Evolutionary conservation across 768 basidiomycete species (phyloP), one percentile per base, ranked within the genome.

Genomic region (Kockovaella imperatae): DNA sequence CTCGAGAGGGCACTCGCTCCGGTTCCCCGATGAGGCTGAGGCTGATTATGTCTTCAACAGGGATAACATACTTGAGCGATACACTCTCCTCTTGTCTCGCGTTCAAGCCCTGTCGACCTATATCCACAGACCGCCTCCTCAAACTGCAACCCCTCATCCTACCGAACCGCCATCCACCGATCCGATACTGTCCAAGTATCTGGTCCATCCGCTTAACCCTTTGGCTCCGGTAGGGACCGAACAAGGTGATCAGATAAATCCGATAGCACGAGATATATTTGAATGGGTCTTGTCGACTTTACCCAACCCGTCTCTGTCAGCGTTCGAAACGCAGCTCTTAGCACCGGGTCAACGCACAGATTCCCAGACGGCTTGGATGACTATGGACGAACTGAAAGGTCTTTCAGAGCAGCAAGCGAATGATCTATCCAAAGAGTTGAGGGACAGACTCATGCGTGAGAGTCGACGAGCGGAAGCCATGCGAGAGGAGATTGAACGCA

Each of bases 191-290:
- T 20, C 47, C 5, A 32, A 35, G 23, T 61, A 49, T 35, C 35
- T 61, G n/a, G 54, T 62, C 15, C 60, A 66, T 35, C 59, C 64
- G 18, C 52, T 66, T 26, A 59, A 59, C 34, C 51, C 58, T 14
- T 7, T 25, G 17, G 13, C 31, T 5, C 45, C 52, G n/a, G 24
- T 39, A 3, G 28, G 35, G 18, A 21, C 36, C 1, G 3, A n/a
- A 17, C 4, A 14, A 2, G 23, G 28, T 14, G 15, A 39, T 11
- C 36, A 14, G 10, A 8, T 38, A 8, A 32, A 10, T 10, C 31
- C 31, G 31, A 32, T n/a, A n/a, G n/a, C n/a, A n/a, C n/a, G n/a
- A n/a, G n/a, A n/a, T n/a, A n/a, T n/a, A n/a, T n/a, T n/a, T n/a
- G n/a, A n/a, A n/a, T n/a, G n/a, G n/a, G n/a, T n/a, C n/a, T n/a